Evolutionary conservation across 2,329 filamentous ascomycete genomes (phyloP).

Genomic region (Zasmidium angulare): DNA sequence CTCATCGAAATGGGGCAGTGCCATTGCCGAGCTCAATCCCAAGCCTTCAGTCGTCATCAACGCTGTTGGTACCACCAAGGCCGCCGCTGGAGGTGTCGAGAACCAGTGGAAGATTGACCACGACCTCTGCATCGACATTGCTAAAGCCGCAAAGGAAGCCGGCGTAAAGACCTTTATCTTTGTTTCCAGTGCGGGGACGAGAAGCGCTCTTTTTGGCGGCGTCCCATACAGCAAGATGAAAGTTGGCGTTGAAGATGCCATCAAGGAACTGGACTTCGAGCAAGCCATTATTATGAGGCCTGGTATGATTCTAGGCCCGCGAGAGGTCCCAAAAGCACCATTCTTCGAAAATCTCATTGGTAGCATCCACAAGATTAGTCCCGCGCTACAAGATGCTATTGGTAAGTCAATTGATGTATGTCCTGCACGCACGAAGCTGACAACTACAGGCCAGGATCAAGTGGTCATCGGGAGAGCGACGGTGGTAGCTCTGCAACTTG

Average conservation of each 20-base stretch:
- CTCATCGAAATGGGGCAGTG: slow-evolving; percentile 15
- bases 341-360: slow-evolving; percentile 24
- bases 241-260: slow-evolving; percentile 38
- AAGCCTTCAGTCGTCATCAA: slow-evolving; percentile 21
- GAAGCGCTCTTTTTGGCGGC: slow-evolving; percentile 29
- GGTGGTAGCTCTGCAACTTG: slow-evolving; percentile 15
- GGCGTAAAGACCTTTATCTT: slow-evolving; percentile 39
- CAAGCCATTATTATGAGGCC: slow-evolving; percentile 39
- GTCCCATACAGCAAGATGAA: slow-evolving; percentile 42
- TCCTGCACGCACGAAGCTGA: not conserved
- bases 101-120: slow-evolving; percentile 42
- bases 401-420: slow-evolving; percentile 7
- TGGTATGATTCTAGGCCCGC: slow-evolving; percentile 36
- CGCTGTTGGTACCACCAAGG: slow-evolving; percentile 37
- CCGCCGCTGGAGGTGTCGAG: slow-evolving; percentile 34
- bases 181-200: slow-evolving; percentile 37
- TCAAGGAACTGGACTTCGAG: slow-evolving; percentile 38
- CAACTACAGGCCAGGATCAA: slow-evolving; percentile 18
- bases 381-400: slow-evolving; percentile 15
- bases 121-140: slow-evolving; percentile 38
- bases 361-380: slow-evolving; percentile 17
- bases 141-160: slow-evolving; percentile 37
- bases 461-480: slow-evolving; percentile 19
- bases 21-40: slow-evolving; percentile 12
- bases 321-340: slow-evolving; percentile 20